Percentiles rank a stretch among this genome's conserved stretches.
Conservation (phyloP, 139 green algal genomes). For the Auxenochlorella protothecoides region DNA sequence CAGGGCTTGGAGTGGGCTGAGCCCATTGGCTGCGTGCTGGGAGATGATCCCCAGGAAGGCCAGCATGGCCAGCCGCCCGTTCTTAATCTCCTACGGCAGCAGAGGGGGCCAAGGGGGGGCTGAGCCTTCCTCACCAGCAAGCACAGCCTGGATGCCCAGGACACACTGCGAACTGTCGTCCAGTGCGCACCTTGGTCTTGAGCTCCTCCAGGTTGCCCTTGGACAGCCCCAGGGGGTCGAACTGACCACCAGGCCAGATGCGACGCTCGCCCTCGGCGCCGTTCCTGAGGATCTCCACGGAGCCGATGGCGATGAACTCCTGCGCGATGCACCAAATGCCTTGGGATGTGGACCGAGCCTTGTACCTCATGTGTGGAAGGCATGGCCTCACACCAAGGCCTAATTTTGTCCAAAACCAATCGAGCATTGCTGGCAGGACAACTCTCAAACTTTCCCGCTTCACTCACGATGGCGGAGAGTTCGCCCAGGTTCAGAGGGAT, state of each 20-base stretch:
- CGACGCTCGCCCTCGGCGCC: conserved; percentile 51
- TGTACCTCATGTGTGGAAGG: too few species aligned
- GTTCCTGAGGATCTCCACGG: conserved; percentile 54
- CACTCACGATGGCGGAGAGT: conserved; percentile 47
- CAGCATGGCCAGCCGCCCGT: conserved; percentile 71
- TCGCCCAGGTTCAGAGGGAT: conserved; percentile 73
- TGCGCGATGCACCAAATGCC: conserved; percentile 1
- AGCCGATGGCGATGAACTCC: conserved; percentile 60
- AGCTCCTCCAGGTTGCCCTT: conserved; percentile 62
- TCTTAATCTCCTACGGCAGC: conserved; percentile 69
- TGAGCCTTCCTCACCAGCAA: too few species aligned
- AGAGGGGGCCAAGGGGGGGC: too few species aligned
- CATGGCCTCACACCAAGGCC: too few species aligned
- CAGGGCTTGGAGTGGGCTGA: conserved; percentile 35
- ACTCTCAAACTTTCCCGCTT: background rate
- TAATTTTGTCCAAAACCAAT: too few species aligned
- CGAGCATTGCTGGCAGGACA: background rate
- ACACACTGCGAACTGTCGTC: too few species aligned
- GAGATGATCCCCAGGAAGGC: conserved; percentile 55
- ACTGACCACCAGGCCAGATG: conserved; percentile 76
- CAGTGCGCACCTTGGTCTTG: conserved; percentile 54
- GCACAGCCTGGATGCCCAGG: too few species aligned
- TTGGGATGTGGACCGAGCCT: too few species aligned
- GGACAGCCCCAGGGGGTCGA: conserved; percentile 77
- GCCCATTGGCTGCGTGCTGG: conserved; percentile 74